Percentiles rank a stretch among this genome's conserved stretches.
Evolutionary conservation across 1,139 yeast genomes (phyloP).

Genomic region (Nematodospora anomalae): DNA sequence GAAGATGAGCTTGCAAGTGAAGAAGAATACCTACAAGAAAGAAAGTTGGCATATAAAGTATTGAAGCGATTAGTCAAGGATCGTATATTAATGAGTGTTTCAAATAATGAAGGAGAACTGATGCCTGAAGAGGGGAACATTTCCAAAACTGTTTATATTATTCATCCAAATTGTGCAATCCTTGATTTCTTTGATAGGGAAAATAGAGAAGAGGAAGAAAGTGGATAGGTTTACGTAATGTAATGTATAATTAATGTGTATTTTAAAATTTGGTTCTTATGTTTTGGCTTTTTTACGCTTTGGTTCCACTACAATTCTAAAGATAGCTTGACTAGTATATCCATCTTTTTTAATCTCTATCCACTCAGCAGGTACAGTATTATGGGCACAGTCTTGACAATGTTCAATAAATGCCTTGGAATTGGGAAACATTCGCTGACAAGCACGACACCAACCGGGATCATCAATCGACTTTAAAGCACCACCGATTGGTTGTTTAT

Average conservation of each 20-base stretch:
- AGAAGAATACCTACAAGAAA: conserved; percentile 69
- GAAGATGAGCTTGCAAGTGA: conserved; percentile 74
- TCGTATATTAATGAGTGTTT: conserved; percentile 78
- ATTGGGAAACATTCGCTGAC: conserved; percentile 57
- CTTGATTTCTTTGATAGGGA: conserved; percentile 52
- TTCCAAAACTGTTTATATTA: conserved; percentile 53
- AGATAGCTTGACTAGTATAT: conserved; percentile 8
- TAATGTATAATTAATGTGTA: not conserved
- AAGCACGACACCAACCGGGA: conserved; percentile 65
- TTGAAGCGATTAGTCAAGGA: conserved; percentile 83
- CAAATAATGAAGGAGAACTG: conserved; percentile 50
- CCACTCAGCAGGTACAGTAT: conserved; percentile 31
- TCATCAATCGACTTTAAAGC: conserved; percentile 33
- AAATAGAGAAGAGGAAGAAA: not conserved
- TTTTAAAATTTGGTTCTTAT: conserved; percentile 1
- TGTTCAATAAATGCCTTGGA: conserved; percentile 65
- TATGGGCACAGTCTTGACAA: conserved; percentile 60
- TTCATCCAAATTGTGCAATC: conserved; percentile 89
- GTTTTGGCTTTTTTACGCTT: conserved; percentile 1
- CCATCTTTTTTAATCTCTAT: conserved; percentile 11
- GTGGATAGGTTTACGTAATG: too few species aligned
- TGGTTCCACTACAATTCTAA: conserved; percentile 11
- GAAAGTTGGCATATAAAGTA: conserved; percentile 74
- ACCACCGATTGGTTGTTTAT: conserved; percentile 28
- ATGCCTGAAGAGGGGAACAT: conserved; percentile 28